Percentiles rank a stretch among this genome's conserved stretches.
These are phyloP conservation scores for Pythium aquatile DNA, from an alignment of 352 stramenopile species.

Conservation along the genomic window DNA sequence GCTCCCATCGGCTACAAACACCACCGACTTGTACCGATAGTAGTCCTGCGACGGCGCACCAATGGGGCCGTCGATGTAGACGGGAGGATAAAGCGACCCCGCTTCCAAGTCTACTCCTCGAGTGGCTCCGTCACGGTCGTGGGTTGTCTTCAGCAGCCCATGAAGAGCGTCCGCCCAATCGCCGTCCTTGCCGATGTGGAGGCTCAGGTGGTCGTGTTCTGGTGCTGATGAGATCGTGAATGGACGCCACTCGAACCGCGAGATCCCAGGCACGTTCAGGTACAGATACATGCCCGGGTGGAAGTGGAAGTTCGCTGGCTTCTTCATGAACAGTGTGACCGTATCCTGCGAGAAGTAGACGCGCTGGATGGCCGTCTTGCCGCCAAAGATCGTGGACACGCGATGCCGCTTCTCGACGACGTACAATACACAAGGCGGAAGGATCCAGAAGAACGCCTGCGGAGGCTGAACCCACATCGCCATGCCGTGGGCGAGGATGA, in stretches of 20 bases:
- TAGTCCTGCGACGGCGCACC: conserved; percentile 67
- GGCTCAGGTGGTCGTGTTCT: conserved; percentile 57
- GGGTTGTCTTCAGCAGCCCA: conserved; percentile 39
- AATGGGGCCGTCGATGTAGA: conserved; percentile 62
- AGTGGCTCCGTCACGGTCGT: conserved; percentile 26
- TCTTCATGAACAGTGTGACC: conserved; percentile 65
- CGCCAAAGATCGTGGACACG: conserved; percentile 50
- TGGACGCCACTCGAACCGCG: conserved; percentile 82
- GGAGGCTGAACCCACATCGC: conserved; percentile 57
- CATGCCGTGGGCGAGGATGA: conserved; percentile 66
- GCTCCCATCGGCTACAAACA: conserved; percentile 71
- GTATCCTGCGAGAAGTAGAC: conserved; percentile 55
- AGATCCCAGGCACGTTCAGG: conserved; percentile 78
- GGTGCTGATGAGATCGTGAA: conserved; percentile 89
- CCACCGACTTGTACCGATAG: conserved; percentile 50
- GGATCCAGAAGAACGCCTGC: conserved; percentile 55
- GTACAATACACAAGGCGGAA: conserved; percentile 57
- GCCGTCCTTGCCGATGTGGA: conserved; percentile 67
- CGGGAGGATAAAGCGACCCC: conserved; percentile 40
- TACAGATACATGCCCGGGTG: conserved; percentile 82
- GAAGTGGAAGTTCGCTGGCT: conserved; percentile 55
- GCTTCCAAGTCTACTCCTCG: conserved; percentile 30
- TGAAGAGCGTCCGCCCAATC: conserved; percentile 70
- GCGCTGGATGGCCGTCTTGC: conserved; percentile 44
- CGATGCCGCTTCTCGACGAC: conserved; percentile 61